phyloP scores from a whole-genome alignment of 768 basidiomycete genomes.

The Myochromella boudieri region DNA sequence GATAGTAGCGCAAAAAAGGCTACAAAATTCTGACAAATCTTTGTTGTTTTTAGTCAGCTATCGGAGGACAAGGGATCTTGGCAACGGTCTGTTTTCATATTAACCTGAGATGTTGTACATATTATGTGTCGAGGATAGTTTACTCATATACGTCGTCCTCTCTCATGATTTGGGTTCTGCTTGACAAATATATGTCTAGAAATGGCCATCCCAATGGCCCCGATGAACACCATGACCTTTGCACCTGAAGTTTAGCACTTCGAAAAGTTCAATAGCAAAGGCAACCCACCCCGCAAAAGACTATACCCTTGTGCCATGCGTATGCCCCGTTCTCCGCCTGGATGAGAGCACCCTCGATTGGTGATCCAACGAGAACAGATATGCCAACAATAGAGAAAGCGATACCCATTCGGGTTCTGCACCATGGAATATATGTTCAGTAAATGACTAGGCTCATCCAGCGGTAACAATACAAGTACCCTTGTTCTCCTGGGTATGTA shows the following conservation, averaged over 20 bases:
- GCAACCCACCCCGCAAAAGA: conserved; percentile 41
- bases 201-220: conserved; percentile 16
- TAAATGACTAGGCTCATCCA: too few relatives aligned
- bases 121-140: too few relatives aligned
- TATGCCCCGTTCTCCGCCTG: conserved; percentile 22
- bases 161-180: conserved; percentile 8
- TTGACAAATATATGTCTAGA: conserved; percentile 19
- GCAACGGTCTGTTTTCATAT: too few relatives aligned
- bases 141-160: conserved; percentile 11
- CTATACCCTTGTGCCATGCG: conserved; percentile 36
- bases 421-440: too few relatives aligned
- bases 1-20: too few relatives aligned
- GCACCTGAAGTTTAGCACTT: too few relatives aligned
- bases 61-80: too few relatives aligned
- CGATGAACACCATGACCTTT: conserved; percentile 19
- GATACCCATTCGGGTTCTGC: conserved; percentile 49
- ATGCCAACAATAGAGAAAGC: conserved; percentile 46
- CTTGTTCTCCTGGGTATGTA: not conserved
- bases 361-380: conserved; percentile 46
- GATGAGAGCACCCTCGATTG: conserved; percentile 48
- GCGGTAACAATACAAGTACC: conserved; percentile 1
- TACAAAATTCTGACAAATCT: too few relatives aligned
- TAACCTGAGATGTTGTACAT: too few relatives aligned
- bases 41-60: too few relatives aligned
- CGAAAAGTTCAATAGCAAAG: not conserved